Percentiles rank a stretch among this genome's conserved stretches.
Conservation (phyloP, 1,139 yeast genomes). For the Lodderomyces oxycetoniae region DNA sequence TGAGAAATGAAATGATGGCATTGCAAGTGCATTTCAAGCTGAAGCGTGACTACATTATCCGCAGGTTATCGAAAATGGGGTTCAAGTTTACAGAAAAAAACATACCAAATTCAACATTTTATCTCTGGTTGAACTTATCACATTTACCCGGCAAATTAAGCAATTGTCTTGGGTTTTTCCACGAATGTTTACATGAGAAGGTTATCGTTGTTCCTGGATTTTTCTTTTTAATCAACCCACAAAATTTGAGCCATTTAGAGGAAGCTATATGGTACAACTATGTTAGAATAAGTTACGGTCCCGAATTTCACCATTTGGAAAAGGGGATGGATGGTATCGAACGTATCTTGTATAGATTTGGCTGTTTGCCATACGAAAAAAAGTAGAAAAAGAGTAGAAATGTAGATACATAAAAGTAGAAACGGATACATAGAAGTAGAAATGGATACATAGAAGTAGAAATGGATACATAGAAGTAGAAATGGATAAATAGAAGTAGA, state of each 20-base stretch:
- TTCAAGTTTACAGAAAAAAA: slow-evolving; percentile 43
- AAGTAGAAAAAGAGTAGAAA: not conserved
- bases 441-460: too few species aligned
- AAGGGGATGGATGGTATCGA: slow-evolving; percentile 68
- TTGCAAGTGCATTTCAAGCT: slow-evolving; percentile 56
- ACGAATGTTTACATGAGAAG: slow-evolving; percentile 60
- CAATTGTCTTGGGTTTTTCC: slow-evolving; percentile 64
- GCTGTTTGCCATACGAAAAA: slow-evolving; percentile 34
- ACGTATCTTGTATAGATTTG: slow-evolving; percentile 46
- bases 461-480: too few species aligned
- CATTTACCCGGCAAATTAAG: slow-evolving; percentile 58
- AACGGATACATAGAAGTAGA: too few species aligned
- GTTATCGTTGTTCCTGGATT: slow-evolving; percentile 67
- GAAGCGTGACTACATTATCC: slow-evolving; percentile 58
- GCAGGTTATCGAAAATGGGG: slow-evolving; percentile 53
- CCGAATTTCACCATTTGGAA: slow-evolving; percentile 50
- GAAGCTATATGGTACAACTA: slow-evolving; percentile 64
- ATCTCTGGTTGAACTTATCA: slow-evolving; percentile 58
- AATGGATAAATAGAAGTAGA: too few species aligned
- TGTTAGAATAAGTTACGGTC: slow-evolving; percentile 62
- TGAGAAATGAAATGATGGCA: slow-evolving; percentile 54
- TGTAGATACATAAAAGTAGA: not conserved
- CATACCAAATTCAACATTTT: slow-evolving; percentile 60
- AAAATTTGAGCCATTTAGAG: slow-evolving; percentile 55
- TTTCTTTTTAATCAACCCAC: slow-evolving; percentile 62